Percentiles rank a stretch among this genome's conserved stretches.
These are phyloP conservation scores for Lasiodiplodia gonubiensis DNA, from an alignment of 2,329 filamentous ascomycete species.

Conservation along the genomic window DNA sequence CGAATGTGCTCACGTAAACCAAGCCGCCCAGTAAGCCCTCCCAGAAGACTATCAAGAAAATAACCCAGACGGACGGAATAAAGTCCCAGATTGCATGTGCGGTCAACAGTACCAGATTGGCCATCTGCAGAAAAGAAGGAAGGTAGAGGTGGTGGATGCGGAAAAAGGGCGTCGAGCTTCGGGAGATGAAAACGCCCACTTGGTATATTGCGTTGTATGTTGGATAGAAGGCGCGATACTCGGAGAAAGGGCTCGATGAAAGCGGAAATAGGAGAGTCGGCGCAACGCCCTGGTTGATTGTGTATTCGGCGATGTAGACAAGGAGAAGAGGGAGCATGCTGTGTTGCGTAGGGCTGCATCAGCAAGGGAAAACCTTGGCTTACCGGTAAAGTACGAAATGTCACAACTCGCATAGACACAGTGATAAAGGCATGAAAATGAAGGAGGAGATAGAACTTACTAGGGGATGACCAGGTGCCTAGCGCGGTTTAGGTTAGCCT, in stretches of 20 bases:
- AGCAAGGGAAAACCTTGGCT: background rate
- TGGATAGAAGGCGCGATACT: constrained; percentile 89
- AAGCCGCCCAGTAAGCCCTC: constrained; percentile 88
- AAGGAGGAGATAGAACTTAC: constrained; percentile 47
- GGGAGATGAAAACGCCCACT: constrained; percentile 90
- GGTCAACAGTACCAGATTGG: constrained; percentile 75
- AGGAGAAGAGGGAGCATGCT: constrained; percentile 88
- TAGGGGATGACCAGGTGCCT: constrained; percentile 74
- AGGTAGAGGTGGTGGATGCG: constrained; percentile 81
- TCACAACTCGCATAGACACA: background rate
- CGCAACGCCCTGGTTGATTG: constrained; percentile 92
- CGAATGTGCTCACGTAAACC: constrained; percentile 96
- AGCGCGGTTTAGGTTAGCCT: constrained; percentile 67
- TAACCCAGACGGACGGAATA: constrained; percentile 82
- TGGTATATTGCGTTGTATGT: constrained; percentile 96
- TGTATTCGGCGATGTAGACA: constrained; percentile 96
- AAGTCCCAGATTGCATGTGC: constrained; percentile 80
- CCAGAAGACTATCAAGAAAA: constrained; percentile 89
- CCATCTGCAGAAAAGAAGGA: constrained; percentile 80
- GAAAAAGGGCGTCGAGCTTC: constrained; percentile 86
- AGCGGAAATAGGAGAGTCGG: constrained; percentile 90
- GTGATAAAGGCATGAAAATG: constrained; percentile 25
- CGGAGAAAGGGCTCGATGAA: constrained; percentile 73
- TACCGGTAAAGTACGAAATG: constrained; percentile 2
- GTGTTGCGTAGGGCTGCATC: constrained; percentile 19